These are phyloP conservation scores for Glebionis coronaria DNA, from an alignment of 129 eudicot genomes.

Conservation along the genomic window DNA sequence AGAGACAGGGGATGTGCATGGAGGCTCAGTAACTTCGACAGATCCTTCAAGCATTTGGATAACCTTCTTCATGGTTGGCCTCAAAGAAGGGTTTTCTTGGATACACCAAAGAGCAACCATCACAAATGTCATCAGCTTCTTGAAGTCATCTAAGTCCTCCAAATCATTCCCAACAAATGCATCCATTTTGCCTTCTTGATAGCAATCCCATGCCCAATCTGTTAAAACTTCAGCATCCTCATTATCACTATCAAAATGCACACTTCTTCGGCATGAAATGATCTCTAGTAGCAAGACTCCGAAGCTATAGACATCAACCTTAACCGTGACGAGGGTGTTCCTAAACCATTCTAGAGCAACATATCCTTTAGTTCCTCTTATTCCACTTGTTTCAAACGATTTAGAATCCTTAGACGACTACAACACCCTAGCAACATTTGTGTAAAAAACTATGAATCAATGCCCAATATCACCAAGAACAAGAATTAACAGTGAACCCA, in stretches of 20 bases:
- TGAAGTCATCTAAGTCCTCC: no score
- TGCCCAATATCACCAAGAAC: no score
- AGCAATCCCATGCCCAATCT: no score
- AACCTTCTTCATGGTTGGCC: conserved; percentile 2
- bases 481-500: no score
- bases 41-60: neutral
- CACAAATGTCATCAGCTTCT: neutral
- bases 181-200: no score
- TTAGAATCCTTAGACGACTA: no score
- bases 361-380: conserved; percentile 4
- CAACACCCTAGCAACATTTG: no score
- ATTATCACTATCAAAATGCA: no score
- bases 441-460: no score
- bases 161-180: no score
- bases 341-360: conserved; percentile 1
- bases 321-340: neutral
- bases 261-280: neutral
- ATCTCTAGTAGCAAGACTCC: neutral
- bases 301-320: neutral
- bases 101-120: conserved; percentile 3
- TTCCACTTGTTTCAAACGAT: no score
- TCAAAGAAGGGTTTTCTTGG: neutral
- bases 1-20: neutral
- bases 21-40: neutral
- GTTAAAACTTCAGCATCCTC: no score